Percentiles rank a stretch among this genome's conserved stretches.
Conservation (phyloP, 2,329 filamentous ascomycete genomes). For the Pseudonectria foliicola region DNA sequence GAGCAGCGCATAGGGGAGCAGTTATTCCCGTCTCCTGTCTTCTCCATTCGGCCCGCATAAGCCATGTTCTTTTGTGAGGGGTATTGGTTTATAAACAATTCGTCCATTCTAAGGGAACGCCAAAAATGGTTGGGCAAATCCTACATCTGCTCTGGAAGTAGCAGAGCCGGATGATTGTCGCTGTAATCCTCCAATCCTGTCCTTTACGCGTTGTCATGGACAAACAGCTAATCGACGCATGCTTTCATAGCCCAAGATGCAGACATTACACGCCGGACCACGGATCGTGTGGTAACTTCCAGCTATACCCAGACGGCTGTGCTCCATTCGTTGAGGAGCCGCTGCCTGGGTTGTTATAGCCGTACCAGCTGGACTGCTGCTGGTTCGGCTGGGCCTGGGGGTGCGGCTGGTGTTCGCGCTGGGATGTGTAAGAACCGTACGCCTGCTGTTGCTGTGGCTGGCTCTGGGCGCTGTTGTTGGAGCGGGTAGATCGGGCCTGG, state of each 20-base stretch:
- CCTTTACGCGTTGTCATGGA: too few relatives aligned
- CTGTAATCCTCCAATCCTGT: too few relatives aligned
- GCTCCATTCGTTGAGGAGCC: slow-evolving; percentile 11
- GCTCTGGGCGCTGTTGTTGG: slow-evolving; percentile 7
- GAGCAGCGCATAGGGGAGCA: too few relatives aligned
- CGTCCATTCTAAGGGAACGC: too few relatives aligned
- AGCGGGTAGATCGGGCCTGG: slow-evolving; percentile 8
- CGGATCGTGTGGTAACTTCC: slow-evolving; percentile 11
- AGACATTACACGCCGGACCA: slow-evolving; percentile 12
- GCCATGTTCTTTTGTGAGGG: too few relatives aligned
- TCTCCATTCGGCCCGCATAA: too few relatives aligned
- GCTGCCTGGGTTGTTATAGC: slow-evolving; percentile 16
- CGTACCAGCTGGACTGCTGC: slow-evolving; percentile 20
- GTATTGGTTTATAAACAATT: too few relatives aligned
- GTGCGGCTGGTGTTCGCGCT: slow-evolving; percentile 9
- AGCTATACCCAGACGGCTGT: slow-evolving; percentile 20
- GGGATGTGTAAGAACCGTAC: slow-evolving; percentile 4
- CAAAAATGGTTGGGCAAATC: too few relatives aligned
- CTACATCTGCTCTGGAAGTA: too few relatives aligned
- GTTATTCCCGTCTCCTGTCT: too few relatives aligned
- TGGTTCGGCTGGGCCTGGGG: slow-evolving; percentile 6
- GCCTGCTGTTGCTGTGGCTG: slow-evolving; percentile 15
- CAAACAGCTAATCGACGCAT: neutral
- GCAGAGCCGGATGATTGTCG: slow-evolving; percentile 1
- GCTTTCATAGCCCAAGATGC: neutral